phyloP scores from a whole-genome alignment of 2,329 filamentous ascomycete species.

The Penicillium sp. region DNA sequence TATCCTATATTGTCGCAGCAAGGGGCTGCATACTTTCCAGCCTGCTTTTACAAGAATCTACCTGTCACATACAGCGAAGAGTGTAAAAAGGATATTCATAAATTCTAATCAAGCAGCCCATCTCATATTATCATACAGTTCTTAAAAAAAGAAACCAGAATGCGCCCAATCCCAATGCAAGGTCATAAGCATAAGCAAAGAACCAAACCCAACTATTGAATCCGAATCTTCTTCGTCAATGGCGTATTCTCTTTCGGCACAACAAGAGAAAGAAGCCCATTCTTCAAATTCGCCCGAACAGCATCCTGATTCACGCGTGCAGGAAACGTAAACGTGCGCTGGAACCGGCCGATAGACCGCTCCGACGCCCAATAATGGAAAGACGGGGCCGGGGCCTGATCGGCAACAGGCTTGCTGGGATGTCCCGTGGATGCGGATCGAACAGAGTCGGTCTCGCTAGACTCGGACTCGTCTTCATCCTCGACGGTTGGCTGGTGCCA shows the following conservation, averaged over 20 bases:
- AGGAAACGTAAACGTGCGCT: conserved; percentile 53
- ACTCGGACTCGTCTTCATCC: conserved; percentile 41
- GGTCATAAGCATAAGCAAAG: too few species aligned
- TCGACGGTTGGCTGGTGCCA: conserved; percentile 49
- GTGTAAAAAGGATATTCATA: too few species aligned
- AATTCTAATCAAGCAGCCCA: too few species aligned
- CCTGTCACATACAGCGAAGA: too few species aligned
- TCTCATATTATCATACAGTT: too few species aligned
- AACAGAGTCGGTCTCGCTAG: conserved; percentile 10
- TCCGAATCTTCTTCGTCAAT: conserved; percentile 48
- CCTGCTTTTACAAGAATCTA: too few species aligned
- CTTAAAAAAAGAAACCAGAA: too few species aligned
- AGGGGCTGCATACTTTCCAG: too few species aligned
- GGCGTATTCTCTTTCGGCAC: conserved; percentile 52
- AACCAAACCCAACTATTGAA: conserved; percentile 39
- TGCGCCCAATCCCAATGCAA: too few species aligned
- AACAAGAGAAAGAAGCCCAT: conserved; percentile 52
- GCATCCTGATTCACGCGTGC: conserved; percentile 52
- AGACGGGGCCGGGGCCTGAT: conserved; percentile 12
- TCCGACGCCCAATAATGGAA: conserved; percentile 54
- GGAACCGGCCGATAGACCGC: conserved; percentile 53
- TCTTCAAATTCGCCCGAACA: conserved; percentile 54
- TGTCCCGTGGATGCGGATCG: conserved; percentile 10
- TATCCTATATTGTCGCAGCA: too few species aligned
- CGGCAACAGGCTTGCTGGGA: too few species aligned